Conservation (phyloP, 352 stramenopile species). For the Pythium grandisporangium region DNA sequence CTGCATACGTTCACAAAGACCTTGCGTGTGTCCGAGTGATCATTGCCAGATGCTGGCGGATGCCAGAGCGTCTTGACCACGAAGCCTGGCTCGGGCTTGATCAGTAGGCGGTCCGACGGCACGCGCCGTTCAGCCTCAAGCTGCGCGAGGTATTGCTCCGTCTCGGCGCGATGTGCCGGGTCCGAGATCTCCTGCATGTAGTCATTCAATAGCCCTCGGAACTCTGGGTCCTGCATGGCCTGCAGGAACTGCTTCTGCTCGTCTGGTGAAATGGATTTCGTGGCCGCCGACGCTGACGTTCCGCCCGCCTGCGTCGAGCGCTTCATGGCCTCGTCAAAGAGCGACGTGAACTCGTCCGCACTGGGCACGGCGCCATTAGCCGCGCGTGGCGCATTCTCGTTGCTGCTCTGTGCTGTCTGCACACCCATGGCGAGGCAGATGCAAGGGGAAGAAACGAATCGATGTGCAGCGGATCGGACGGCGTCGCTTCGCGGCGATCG, state of each 20-base stretch:
- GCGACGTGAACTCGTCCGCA: conserved; percentile 29
- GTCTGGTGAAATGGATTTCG: conserved; percentile 22
- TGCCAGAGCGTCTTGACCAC: conserved; percentile 88
- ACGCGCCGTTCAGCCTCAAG: conserved; percentile 86
- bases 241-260: conserved; percentile 84
- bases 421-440: neutral
- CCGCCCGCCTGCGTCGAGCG: neutral
- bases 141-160: conserved; percentile 85
- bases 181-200: conserved; percentile 94
- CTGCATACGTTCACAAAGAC: conserved; percentile 93
- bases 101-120: conserved; percentile 76
- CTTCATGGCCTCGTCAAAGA: conserved; percentile 48
- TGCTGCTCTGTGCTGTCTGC: neutral
- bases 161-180: conserved; percentile 81
- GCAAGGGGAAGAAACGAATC: neutral
- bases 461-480: neutral
- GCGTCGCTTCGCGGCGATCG: neutral
- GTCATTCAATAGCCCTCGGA: conserved; percentile 88
- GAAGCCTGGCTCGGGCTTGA: conserved; percentile 82
- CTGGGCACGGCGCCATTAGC: conserved; percentile 1
- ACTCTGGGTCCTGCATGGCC: conserved; percentile 88
- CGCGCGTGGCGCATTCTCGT: neutral
- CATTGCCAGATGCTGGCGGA: too few species aligned
- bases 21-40: conserved; percentile 39
- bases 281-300: neutral